Evolutionary conservation across 306 rosid genomes (phyloP).

Genomic region (Nissolia schottii): DNA sequence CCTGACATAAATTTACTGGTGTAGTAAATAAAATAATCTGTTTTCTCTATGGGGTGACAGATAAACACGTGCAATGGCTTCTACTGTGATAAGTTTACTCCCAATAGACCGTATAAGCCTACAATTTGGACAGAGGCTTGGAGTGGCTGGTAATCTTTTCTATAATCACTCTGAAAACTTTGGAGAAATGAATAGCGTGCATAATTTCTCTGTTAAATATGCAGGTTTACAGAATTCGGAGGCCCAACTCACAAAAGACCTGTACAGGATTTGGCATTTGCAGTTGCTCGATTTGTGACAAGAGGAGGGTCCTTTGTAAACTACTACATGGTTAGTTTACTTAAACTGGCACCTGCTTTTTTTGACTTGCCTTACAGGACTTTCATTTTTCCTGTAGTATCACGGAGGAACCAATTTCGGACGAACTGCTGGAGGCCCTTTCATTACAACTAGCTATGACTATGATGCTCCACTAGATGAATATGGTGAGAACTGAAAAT

Average conservation of each 20-base stretch:
- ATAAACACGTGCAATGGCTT: slow-evolving; percentile 86
- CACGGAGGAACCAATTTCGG: slow-evolving; percentile 94
- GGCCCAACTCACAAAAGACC: slow-evolving; percentile 75
- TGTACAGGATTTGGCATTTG: slow-evolving; percentile 81
- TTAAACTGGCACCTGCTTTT: neutral
- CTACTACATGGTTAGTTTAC: slow-evolving; percentile 71
- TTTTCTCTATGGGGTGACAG: slow-evolving; percentile 39
- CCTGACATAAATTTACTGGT: neutral
- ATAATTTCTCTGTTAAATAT: slow-evolving; percentile 10
- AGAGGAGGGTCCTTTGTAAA: slow-evolving; percentile 82
- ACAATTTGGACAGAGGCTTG: slow-evolving; percentile 87
- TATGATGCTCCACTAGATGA: slow-evolving; percentile 93
- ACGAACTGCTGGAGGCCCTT: slow-evolving; percentile 94
- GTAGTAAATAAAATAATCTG: slow-evolving; percentile 4
- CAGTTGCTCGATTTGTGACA: slow-evolving; percentile 65
- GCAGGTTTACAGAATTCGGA: slow-evolving; percentile 81
- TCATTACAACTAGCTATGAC: slow-evolving; percentile 83
- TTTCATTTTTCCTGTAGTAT: slow-evolving; percentile 39
- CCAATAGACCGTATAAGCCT: slow-evolving; percentile 81
- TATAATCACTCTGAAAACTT: neutral
- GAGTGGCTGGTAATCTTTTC: slow-evolving; percentile 74
- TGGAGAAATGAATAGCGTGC: neutral
- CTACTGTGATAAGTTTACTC: slow-evolving; percentile 70
- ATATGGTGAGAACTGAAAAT: slow-evolving; percentile 56
- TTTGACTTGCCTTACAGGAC: neutral